phyloP scores from a whole-genome alignment of 169 alveolate genomes.

The Plasmodium falciparum region DNA sequence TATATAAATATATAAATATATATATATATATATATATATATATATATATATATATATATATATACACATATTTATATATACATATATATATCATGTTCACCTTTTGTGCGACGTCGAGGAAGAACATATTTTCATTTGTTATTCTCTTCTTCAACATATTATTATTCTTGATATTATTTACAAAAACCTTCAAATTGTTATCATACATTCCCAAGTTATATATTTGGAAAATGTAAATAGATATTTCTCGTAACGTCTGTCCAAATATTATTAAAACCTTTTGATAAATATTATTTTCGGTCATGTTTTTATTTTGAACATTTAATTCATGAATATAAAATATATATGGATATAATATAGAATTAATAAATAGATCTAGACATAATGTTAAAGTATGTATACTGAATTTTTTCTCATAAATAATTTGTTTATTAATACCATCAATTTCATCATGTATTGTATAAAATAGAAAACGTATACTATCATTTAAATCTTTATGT shows the following conservation, averaged over 20 bases:
- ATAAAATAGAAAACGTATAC: conserved; percentile 61
- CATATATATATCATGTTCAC: background rate
- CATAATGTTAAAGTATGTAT: conserved; percentile 65
- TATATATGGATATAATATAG: conserved; percentile 58
- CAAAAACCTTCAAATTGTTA: conserved; percentile 23
- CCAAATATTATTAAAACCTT: conserved; percentile 50
- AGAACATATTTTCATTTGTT: conserved; percentile 66
- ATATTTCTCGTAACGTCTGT: conserved; percentile 53
- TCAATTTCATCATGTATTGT: conserved; percentile 71
- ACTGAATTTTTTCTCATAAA: conserved; percentile 45
- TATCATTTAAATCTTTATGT: conserved; percentile 59
- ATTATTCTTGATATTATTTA: conserved; percentile 55
- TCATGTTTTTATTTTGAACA: background rate
- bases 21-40: background rate
- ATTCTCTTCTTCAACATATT: conserved; percentile 13
- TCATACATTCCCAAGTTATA: conserved; percentile 69
- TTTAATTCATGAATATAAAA: conserved; percentile 63
- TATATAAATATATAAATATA: no score
- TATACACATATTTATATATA: no score
- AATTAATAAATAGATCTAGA: conserved; percentile 53
- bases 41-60: background rate
- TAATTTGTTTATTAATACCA: conserved; percentile 27
- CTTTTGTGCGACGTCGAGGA: conserved; percentile 64
- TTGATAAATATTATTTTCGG: conserved; percentile 13
- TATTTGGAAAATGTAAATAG: conserved; percentile 54